phyloP scores from a whole-genome alignment of 73 alveolate species.

The Paraurostyla sp. region DNA sequence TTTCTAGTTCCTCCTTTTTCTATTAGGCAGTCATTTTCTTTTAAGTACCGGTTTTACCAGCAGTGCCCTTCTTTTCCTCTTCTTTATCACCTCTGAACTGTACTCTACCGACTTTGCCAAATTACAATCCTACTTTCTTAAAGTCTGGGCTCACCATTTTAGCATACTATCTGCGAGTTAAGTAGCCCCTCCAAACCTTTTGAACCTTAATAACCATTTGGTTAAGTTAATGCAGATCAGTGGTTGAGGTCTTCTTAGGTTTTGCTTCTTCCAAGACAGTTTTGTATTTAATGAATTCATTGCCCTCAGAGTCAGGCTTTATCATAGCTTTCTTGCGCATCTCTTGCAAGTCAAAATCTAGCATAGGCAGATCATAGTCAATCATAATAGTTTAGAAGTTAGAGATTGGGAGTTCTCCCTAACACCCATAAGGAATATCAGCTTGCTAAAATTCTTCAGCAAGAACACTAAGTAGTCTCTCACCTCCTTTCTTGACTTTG shows the following conservation, averaged over 20 bases:
- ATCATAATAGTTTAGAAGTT: constrained; percentile 56
- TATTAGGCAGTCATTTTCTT: constrained; percentile 32
- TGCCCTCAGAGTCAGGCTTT: background rate
- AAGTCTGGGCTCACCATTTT: constrained; percentile 8
- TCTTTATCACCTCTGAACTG: background rate
- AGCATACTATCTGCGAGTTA: background rate
- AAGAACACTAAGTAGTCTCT: background rate
- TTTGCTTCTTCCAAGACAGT: constrained; percentile 10
- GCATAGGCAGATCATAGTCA: constrained; percentile 62
- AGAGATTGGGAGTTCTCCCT: constrained; percentile 46
- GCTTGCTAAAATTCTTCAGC: constrained; percentile 69
- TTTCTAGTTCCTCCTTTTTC: constrained; percentile 42
- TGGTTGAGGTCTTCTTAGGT: constrained; percentile 13
- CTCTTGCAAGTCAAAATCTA: constrained; percentile 58
- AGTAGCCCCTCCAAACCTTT: constrained; percentile 59
- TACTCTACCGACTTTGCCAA: constrained; percentile 13
- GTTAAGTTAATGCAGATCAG: constrained; percentile 9
- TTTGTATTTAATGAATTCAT: constrained; percentile 39
- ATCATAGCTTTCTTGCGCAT: constrained; percentile 47
- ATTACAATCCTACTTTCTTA: background rate
- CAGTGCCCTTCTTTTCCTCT: constrained; percentile 5
- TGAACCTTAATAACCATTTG: constrained; percentile 15
- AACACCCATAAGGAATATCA: constrained; percentile 63
- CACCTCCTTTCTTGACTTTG: constrained; percentile 69
- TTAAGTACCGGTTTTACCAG: background rate